These are phyloP conservation scores for Calonectria naviculata DNA, from an alignment of 2,329 filamentous ascomycete species.

Conservation along the genomic window DNA sequence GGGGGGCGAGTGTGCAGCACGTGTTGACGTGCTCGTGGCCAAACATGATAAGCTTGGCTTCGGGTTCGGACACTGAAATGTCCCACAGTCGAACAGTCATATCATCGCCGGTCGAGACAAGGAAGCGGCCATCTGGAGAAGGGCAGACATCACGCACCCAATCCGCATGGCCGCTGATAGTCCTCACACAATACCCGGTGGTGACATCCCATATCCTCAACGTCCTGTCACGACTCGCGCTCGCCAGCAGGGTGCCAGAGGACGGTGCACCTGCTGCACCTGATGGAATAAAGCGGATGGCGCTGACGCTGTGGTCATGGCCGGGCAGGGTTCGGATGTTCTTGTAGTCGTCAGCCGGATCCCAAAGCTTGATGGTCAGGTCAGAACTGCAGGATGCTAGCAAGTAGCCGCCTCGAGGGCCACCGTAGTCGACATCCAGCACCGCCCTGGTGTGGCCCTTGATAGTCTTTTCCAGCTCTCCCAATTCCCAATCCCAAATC, in stretches of 20 bases:
- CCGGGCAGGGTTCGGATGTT: slow-evolving; percentile 92
- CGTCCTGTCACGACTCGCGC: slow-evolving; percentile 86
- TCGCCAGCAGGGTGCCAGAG: slow-evolving; percentile 88
- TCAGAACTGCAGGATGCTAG: slow-evolving; percentile 82
- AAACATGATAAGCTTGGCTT: slow-evolving; percentile 82
- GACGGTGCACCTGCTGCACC: slow-evolving; percentile 81
- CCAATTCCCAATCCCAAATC: slow-evolving; percentile 97
- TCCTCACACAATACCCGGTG: slow-evolving; percentile 92
- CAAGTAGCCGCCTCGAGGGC: slow-evolving; percentile 70
- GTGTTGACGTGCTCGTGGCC: slow-evolving; percentile 90
- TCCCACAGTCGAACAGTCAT: slow-evolving; percentile 89
- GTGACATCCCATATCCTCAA: slow-evolving; percentile 93
- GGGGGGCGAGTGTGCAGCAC: slow-evolving; percentile 88
- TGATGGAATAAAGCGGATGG: slow-evolving; percentile 88
- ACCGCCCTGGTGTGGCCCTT: slow-evolving; percentile 94
- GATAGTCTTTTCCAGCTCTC: slow-evolving; percentile 88
- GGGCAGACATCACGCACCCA: slow-evolving; percentile 94
- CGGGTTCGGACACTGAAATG: slow-evolving; percentile 70
- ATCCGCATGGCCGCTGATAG: slow-evolving; percentile 84
- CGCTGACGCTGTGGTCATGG: slow-evolving; percentile 92
- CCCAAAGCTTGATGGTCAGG: slow-evolving; percentile 95
- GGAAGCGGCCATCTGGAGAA: slow-evolving; percentile 83
- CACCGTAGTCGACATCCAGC: slow-evolving; percentile 89
- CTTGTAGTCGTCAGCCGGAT: slow-evolving; percentile 92
- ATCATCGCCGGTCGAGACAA: slow-evolving; percentile 86